Evolutionary conservation across 495 filamentous ascomycete genomes (phyloP), one percentile per base, ranked within the genome.

Genomic region (Penicillium alfredii): DNA sequence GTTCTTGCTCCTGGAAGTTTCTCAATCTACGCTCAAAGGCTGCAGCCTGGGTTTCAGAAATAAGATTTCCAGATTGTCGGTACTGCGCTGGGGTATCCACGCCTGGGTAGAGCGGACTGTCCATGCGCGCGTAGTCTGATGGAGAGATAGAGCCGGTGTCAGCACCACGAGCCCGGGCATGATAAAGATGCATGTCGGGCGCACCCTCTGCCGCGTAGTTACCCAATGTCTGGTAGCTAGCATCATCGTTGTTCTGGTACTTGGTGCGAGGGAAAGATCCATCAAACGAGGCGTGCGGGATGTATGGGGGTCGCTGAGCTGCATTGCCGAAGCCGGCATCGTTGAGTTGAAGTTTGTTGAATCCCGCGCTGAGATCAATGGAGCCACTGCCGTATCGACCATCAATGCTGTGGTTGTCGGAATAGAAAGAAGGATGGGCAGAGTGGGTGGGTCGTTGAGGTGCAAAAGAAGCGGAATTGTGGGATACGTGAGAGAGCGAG

Each of bases 71-170:
- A 5, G 63, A 56, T 24, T 71, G 67, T 12, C 70, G 66, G 37
- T 64, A 68, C 26, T 74, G 61, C 7, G 67, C 60, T 4, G 47
- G 38, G 17, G 51, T 51, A 8, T 69, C 60, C 3, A 59, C 65
- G 1, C 61, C 60, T 10, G 71, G 62, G 45, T 76, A 80, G 38
- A 80, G 73, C 1, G 81, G 70, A 45, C 74, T 80, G 30, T 71
- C 73, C 32, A 80, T 67, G 5, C 74, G 74, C 26, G 69, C 61
- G 14, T 75, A 69, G 9, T 73, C 76, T 1, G 69, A 68, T 2
- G 78, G 73, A 3, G 80, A 81, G 36, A 63, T 61, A 4, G 61
- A 56, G 17, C 55, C 64, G 19, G 44, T 63, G 10, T 62, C 60
- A 3, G 35, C 55, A 11, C 56, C 36, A 18, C 58, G 54, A 21